A percentile compares a stretch with the other conserved stretches of the same genome.
phyloP scores from a whole-genome alignment of 495 filamentous ascomycete genomes.

The Penicillium soppii region DNA sequence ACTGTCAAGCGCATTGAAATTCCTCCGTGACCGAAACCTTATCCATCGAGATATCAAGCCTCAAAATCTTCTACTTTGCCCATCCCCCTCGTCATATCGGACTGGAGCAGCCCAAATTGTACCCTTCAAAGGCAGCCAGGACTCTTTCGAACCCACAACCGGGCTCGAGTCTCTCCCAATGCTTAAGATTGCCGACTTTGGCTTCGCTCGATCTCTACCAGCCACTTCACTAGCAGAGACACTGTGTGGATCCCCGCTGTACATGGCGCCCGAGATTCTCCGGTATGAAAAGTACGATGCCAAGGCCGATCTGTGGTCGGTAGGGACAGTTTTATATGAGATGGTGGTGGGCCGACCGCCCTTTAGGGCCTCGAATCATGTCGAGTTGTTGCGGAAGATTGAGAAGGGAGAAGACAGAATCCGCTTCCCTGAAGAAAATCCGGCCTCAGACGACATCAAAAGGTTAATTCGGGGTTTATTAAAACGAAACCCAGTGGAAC shows the following conservation, averaged over 20 bases:
- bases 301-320: conserved; percentile 95
- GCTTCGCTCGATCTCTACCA: conserved; percentile 88
- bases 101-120: conserved; percentile 47
- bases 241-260: conserved; percentile 94
- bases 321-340: conserved; percentile 91
- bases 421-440: conserved; percentile 70
- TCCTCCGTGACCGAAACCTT: conserved; percentile 77
- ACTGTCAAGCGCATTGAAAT: conserved; percentile 86
- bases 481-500: conserved; percentile 79
- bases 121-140: conserved; percentile 64
- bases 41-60: conserved; percentile 98
- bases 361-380: conserved; percentile 89
- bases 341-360: conserved; percentile 91
- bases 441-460: conserved; percentile 76
- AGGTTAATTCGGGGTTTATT: conserved; percentile 74
- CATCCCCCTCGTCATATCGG: conserved; percentile 67
- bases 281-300: conserved; percentile 97
- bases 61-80: conserved; percentile 89
- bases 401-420: conserved; percentile 83
- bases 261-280: conserved; percentile 98
- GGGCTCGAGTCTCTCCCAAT: conserved; percentile 88
- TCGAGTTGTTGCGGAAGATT: conserved; percentile 88
- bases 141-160: conserved; percentile 74
- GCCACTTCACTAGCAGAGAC: conserved; percentile 90
- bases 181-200: conserved; percentile 97